Evolutionary conservation across 805 yeast genomes (phyloP), one percentile per base, ranked within the genome.

Genomic region (Zygotorulaspora florentina): DNA sequence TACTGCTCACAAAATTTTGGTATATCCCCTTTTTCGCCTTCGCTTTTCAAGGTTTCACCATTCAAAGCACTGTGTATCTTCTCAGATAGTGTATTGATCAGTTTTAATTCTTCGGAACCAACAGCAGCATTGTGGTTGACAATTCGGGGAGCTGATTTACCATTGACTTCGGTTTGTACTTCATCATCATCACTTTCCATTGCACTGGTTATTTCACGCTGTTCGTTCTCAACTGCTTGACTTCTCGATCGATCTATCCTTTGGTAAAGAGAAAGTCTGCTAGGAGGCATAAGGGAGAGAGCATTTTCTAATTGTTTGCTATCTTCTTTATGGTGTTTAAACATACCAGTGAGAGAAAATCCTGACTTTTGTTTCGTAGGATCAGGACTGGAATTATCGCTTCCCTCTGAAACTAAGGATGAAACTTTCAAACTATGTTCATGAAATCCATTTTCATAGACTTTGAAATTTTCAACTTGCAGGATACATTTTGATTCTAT

Each of bases 51-150:
- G 8, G 59, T 15, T 41, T 62, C 63, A n/a, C 65, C 66, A 38
- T 65, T 62, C 11, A 65, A 64, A 2, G 71, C 69, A 47, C 67
- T 67, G 40, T 74, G 75, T 42, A 77, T 77, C 48, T 69, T 72
- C 12, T 69, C 74, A 36, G 74, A 68, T 53, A 79, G 61, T 38
- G 69, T 66, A 50, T 75, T 73, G 42, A 77, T 78, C 47, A 77
- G 55, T 31, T 67, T 67, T 39, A 77, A 64, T 51, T 77, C 81
- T 10, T 70, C 68, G 28, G 69, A 69, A 20, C 80, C 80, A 29
- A 79, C 76, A 2, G 79, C 79, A 0, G 76, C 70, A 12, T 51
- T 43, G 31, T 61, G 55, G 29, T 59, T 58, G 7, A 58, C 60
- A n/a, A 58, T 55, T 17, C 46, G 47, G 7, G 63, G 61, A 5